These are phyloP conservation scores for Chloranthus sessilifolius DNA, from an alignment of 164 flowering plant genomes.

Conservation along the genomic window DNA sequence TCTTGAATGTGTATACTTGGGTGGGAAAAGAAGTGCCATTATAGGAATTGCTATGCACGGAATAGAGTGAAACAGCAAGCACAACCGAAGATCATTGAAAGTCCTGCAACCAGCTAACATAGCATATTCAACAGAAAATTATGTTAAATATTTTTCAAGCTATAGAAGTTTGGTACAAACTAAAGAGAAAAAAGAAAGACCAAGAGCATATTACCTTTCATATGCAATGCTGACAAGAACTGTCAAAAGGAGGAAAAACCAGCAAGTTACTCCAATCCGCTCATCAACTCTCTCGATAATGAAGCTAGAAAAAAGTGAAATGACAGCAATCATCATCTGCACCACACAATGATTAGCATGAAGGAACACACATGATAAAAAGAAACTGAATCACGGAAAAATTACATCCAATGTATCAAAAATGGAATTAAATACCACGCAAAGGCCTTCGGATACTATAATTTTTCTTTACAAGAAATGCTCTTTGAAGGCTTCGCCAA, in stretches of 20 bases:
- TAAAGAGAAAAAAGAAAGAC: not conserved
- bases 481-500: no score
- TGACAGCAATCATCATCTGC: conserved; percentile 51
- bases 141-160: conserved; percentile 6
- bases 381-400: not conserved
- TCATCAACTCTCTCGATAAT: conserved; percentile 40
- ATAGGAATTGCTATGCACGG: conserved; percentile 37
- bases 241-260: conserved; percentile 27
- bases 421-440: no score
- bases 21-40: conserved; percentile 31
- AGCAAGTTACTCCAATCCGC: conserved; percentile 34
- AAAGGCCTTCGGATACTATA: no score
- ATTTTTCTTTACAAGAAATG: no score
- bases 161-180: not conserved
- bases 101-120: conserved; percentile 46
- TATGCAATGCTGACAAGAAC: conserved; percentile 29
- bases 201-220: conserved; percentile 27
- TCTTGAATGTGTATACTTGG: conserved; percentile 45
- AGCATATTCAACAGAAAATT: conserved; percentile 17
- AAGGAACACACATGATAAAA: not conserved
- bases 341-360: conserved; percentile 4
- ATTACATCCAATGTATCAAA: no score
- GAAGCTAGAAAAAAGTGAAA: conserved; percentile 37
- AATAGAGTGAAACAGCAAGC: conserved; percentile 42
- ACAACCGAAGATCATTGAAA: conserved; percentile 46